Base-by-base conservation (phyloP, 352 stramenopile genomes). In the Phytophthora citrophthora region DNA sequence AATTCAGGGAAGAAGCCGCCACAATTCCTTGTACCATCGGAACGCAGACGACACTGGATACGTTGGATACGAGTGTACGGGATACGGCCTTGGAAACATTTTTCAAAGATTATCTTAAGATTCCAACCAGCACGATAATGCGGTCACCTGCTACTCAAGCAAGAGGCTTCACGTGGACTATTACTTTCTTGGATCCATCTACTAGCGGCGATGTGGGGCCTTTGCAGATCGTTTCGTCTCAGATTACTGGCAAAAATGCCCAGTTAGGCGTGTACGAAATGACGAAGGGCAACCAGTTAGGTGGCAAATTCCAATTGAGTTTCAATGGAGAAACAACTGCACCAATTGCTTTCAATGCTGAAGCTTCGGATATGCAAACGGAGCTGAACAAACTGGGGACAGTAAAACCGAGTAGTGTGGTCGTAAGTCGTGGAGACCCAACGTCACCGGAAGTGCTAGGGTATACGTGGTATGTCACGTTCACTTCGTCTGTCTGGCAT, bases 271-370 rank as follows among this genome's bases (percentile, higher is more conserved):
- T 98, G 36, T 73, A 72, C 23, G 91, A 98, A 66, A 73, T 66
- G 1, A 64, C 89, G 8, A 89, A 87, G 49, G 96, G 94, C 11
- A 98, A 97, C 36, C 70, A 98, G 43, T 64, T 99, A 15, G 64
- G 82, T 7, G 94, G 95, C 4, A 96, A 84, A 0, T 99, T 98
- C 50, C 93, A 97, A 64, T 82, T 99, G 10, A 82, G 81, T n/a
- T 98, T 96, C 66, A 90, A 97, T 51, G 92, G 93, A n/a, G 90
- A 98, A 62, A 97, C 92, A 2, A 98, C 96, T 0, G 91, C 87
- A 12, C 84, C 93, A 16, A 95, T 99, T 27, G 61, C 85, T 16
- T 93, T 96, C 61, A 85, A 93, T 38, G 93, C 93, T 0, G 83
- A 87, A 39, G 84, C 86, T 18, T 51, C 72, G 6, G 89, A 91